Conservation (phyloP, 495 filamentous ascomycete genomes). For the Baudoinia panamericana region DNA sequence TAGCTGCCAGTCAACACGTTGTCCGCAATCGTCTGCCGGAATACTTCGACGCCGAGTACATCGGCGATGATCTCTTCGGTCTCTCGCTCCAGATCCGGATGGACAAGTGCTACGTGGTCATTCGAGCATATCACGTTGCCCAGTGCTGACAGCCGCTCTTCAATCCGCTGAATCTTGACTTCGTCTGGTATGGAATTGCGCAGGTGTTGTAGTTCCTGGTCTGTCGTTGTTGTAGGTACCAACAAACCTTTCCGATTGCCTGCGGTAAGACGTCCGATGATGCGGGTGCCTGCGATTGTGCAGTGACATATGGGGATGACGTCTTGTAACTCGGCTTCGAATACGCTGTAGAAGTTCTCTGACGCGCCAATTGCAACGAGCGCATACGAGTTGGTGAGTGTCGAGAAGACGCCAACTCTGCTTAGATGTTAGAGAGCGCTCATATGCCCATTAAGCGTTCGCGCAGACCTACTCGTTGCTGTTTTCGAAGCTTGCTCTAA, state of each 20-base stretch:
- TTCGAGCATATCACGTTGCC: conserved; percentile 96
- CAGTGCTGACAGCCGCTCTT: conserved; percentile 88
- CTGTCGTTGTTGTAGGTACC: conserved; percentile 88
- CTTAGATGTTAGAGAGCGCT: conserved; percentile 3
- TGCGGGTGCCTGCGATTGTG: conserved; percentile 92
- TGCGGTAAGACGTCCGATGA: conserved; percentile 87
- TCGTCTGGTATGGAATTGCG: conserved; percentile 82
- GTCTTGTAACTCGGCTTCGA: conserved; percentile 94
- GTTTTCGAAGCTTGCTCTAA: conserved; percentile 70
- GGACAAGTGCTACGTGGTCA: conserved; percentile 90
- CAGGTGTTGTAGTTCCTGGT: conserved; percentile 94
- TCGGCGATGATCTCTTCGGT: conserved; percentile 59
- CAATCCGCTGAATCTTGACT: conserved; percentile 88
- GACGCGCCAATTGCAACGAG: conserved; percentile 86
- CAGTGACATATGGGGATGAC: conserved; percentile 94
- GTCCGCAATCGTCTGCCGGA: conserved; percentile 92
- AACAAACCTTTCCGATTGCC: conserved; percentile 95
- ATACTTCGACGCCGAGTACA: conserved; percentile 93
- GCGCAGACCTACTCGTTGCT: conserved; percentile 69
- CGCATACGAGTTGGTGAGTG: conserved; percentile 90
- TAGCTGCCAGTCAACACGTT: conserved; percentile 93
- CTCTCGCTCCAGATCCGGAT: conserved; percentile 93
- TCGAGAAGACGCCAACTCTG: conserved; percentile 92
- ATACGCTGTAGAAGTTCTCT: conserved; percentile 97
- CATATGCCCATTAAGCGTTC: too few relatives aligned